These are phyloP conservation scores for Tetrapisispora iriomotensis DNA, from an alignment of 805 yeast species.

Conservation along the genomic window DNA sequence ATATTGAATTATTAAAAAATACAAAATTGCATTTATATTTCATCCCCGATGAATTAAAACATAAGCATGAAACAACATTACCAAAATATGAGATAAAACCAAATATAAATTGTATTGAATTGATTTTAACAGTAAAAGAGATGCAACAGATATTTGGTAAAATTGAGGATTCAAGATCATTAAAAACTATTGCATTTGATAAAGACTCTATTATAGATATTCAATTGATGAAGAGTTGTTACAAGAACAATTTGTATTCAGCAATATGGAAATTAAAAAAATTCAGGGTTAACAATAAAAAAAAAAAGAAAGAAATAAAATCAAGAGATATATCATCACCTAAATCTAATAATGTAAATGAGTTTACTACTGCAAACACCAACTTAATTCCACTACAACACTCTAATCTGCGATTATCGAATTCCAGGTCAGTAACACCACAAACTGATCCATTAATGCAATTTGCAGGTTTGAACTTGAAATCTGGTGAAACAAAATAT, in stretches of 20 bases:
- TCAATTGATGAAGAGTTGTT: neutral
- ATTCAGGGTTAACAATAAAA: neutral
- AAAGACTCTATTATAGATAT: slow-evolving; percentile 2
- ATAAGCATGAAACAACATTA: neutral
- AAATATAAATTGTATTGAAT: slow-evolving; percentile 3
- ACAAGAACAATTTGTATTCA: neutral
- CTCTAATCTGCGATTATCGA: too few species aligned
- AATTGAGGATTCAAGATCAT: slow-evolving; percentile 1
- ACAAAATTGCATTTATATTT: neutral
- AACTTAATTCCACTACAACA: neutral
- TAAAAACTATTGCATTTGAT: slow-evolving; percentile 1
- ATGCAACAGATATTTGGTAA: slow-evolving; percentile 1
- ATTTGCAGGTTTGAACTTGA: slow-evolving; percentile 10
- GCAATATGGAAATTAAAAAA: slow-evolving; percentile 2
- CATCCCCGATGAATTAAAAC: neutral
- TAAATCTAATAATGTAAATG: too few species aligned
- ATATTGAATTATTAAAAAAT: neutral
- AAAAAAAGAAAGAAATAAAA: neutral
- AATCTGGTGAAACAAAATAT: slow-evolving; percentile 6
- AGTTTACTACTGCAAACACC: too few species aligned
- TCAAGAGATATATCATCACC: neutral
- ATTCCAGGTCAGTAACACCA: too few species aligned
- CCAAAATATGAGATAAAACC: slow-evolving; percentile 1
- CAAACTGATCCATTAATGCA: slow-evolving; percentile 7
- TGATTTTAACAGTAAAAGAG: neutral